Percentiles rank a stretch among this genome's conserved stretches.
Evolutionary conservation across 2,329 filamentous ascomycete species (phyloP).

Genomic region (Colletotrichum sp.): DNA sequence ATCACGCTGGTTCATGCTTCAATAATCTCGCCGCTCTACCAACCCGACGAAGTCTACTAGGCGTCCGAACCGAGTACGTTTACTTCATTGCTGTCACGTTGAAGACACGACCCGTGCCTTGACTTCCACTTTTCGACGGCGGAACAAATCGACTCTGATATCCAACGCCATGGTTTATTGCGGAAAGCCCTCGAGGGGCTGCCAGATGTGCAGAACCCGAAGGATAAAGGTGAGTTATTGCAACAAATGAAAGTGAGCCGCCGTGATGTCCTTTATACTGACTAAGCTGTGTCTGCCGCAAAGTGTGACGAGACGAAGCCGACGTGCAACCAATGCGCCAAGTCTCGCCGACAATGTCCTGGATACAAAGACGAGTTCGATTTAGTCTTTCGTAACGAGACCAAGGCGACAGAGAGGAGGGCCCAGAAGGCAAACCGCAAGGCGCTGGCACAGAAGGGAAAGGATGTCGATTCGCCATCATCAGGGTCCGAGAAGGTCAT

Average conservation of each 20-base stretch:
- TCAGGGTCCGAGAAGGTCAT: conserved; percentile 21
- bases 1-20: background rate
- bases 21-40: background rate
- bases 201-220: conserved; percentile 76
- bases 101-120: background rate
- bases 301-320: conserved; percentile 74
- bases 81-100: background rate
- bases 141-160: background rate
- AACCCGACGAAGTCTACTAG: background rate
- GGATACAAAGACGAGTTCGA: conserved; percentile 77
- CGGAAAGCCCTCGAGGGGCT: conserved; percentile 71
- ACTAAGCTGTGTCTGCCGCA: background rate
- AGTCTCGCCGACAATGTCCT: conserved; percentile 67
- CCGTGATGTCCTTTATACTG: conserved; percentile 9
- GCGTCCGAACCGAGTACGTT: background rate
- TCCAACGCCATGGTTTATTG: conserved; percentile 63
- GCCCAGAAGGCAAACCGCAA: conserved; percentile 63
- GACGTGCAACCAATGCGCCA: conserved; percentile 68
- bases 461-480: conserved; percentile 27
- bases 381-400: conserved; percentile 75
- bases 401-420: conserved; percentile 68
- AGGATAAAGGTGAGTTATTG: conserved; percentile 70
- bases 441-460: conserved; percentile 41
- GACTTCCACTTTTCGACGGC: background rate
- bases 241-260: background rate